Evolutionary conservation across 225 moss, liverwort and hornwort genomes (phyloP).

Genomic region (Pseudisothecium myosuroides): DNA sequence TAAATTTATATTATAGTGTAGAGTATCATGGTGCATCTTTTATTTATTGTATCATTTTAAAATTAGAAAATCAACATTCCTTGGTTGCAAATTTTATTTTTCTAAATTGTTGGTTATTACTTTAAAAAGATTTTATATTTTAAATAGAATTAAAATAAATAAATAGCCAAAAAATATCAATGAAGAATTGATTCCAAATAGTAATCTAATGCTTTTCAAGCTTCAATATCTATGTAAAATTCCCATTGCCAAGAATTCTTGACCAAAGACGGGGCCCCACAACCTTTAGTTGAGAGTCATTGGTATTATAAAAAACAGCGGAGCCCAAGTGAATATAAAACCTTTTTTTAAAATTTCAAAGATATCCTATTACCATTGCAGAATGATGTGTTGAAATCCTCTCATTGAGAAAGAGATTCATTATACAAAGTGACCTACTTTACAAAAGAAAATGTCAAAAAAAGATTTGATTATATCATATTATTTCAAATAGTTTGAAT

Average conservation of each 20-base stretch:
- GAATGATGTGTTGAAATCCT: too few relatives aligned
- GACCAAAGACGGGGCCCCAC: too few relatives aligned
- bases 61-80: not conserved
- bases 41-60: too few relatives aligned
- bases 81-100: not conserved
- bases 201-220: too few relatives aligned
- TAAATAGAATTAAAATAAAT: not conserved
- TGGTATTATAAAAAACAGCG: rapidly evolving
- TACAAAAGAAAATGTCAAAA: not conserved
- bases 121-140: not conserved
- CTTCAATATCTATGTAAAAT: too few relatives aligned
- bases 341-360: too few relatives aligned
- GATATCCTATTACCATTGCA: not conserved
- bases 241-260: rapidly evolving
- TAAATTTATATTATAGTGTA: too few relatives aligned
- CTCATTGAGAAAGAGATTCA: not conserved
- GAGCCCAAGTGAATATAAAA: too few relatives aligned
- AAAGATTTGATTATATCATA: not conserved
- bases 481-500: rapidly evolving
- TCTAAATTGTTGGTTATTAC: not conserved
- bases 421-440: not conserved
- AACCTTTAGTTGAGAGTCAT: too few relatives aligned
- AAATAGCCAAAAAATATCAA: not conserved
- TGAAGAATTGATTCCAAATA: not conserved
- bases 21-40: too few relatives aligned